phyloP scores from a whole-genome alignment of 225 moss, liverwort and hornwort genomes.

The Lunularia cruciata region DNA sequence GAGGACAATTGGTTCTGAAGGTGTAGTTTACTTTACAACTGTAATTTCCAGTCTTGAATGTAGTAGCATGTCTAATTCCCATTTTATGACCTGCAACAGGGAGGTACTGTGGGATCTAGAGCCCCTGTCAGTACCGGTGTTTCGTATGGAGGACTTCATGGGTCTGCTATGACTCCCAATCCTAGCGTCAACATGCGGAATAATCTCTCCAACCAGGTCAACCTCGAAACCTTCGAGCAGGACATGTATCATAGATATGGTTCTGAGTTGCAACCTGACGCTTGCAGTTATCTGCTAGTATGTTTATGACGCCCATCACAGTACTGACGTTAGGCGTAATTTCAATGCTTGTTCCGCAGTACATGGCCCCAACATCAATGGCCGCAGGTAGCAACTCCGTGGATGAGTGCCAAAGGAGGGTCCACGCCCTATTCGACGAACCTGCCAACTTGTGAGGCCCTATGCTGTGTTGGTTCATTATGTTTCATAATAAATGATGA shows the following conservation, averaged over 20 bases:
- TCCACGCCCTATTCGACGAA: slow-evolving; percentile 83
- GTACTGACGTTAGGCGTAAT: too few relatives aligned
- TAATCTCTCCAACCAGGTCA: slow-evolving; percentile 42
- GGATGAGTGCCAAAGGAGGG: slow-evolving; percentile 75
- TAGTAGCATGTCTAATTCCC: too few relatives aligned
- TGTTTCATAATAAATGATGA: neutral
- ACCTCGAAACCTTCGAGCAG: neutral
- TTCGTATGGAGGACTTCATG: slow-evolving; percentile 20
- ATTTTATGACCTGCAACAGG: slow-evolving; percentile 26
- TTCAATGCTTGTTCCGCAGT: too few relatives aligned
- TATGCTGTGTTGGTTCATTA: too few relatives aligned
- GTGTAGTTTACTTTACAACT: too few relatives aligned
- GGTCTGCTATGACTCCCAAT: slow-evolving; percentile 24
- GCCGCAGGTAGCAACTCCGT: slow-evolving; percentile 47
- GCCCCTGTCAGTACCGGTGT: slow-evolving; percentile 34
- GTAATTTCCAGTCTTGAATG: too few relatives aligned
- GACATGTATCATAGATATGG: too few relatives aligned
- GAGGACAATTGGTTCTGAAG: too few relatives aligned
- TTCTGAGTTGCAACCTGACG: too few relatives aligned
- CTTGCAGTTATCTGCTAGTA: too few relatives aligned
- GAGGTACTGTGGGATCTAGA: slow-evolving; percentile 17
- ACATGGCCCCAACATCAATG: slow-evolving; percentile 42
- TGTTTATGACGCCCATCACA: too few relatives aligned
- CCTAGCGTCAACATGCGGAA: slow-evolving; percentile 25
- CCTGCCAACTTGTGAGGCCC: slow-evolving; percentile 83